phyloP scores from a whole-genome alignment of 2,329 filamentous ascomycete species.

The Ustilaginoidea virens region DNA sequence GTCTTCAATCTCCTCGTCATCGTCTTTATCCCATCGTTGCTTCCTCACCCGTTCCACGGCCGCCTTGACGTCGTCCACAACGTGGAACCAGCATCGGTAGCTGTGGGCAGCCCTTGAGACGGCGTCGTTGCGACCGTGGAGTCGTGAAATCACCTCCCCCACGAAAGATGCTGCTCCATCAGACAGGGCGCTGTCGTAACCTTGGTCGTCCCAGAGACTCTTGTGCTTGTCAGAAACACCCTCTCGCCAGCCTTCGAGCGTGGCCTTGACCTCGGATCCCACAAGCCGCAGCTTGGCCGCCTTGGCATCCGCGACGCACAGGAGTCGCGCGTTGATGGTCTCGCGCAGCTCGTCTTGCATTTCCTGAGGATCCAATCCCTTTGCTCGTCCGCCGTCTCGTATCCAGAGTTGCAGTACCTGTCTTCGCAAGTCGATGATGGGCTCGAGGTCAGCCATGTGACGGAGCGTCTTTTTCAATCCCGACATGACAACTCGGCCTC shows the following conservation, averaged over 20 bases:
- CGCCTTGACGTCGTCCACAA: slow-evolving; percentile 50
- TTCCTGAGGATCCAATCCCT: slow-evolving; percentile 50
- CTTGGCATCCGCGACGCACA: slow-evolving; percentile 45
- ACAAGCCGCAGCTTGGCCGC: slow-evolving; percentile 49
- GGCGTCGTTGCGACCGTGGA: slow-evolving; percentile 56
- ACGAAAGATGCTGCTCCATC: slow-evolving; percentile 55
- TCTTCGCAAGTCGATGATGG: slow-evolving; percentile 54
- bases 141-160: slow-evolving; percentile 48
- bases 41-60: slow-evolving; percentile 50
- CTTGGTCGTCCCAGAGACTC: slow-evolving; percentile 51
- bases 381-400: slow-evolving; percentile 44
- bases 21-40: slow-evolving; percentile 62
- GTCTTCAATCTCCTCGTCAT: slow-evolving; percentile 58
- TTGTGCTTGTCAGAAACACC: slow-evolving; percentile 32
- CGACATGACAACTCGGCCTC: slow-evolving; percentile 42
- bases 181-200: slow-evolving; percentile 49
- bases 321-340: slow-evolving; percentile 53
- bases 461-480: slow-evolving; percentile 46
- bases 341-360: slow-evolving; percentile 55
- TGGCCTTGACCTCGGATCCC: slow-evolving; percentile 45
- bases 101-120: slow-evolving; percentile 45
- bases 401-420: slow-evolving; percentile 64
- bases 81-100: slow-evolving; percentile 60
- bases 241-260: slow-evolving; percentile 44
- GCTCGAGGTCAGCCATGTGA: slow-evolving; percentile 47